Conservation (phyloP, 2,329 filamentous ascomycete genomes). For the Exophiala aquamarina region DNA sequence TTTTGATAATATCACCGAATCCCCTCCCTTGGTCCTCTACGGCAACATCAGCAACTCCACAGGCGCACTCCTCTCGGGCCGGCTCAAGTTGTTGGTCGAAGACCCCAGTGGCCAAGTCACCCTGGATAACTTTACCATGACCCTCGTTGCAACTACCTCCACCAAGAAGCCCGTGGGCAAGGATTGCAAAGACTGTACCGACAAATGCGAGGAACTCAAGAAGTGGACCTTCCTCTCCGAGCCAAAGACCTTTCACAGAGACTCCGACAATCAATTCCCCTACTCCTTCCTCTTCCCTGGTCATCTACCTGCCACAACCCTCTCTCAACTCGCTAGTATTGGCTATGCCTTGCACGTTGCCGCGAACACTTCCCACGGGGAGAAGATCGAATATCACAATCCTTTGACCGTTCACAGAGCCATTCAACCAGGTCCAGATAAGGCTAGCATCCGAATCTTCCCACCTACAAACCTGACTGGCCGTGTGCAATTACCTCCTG, state of each 20-base stretch:
- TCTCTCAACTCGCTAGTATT: slow-evolving; percentile 70
- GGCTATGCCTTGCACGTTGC: slow-evolving; percentile 76
- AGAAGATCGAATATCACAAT: slow-evolving; percentile 65
- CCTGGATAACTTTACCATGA: slow-evolving; percentile 71
- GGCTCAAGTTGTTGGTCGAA: slow-evolving; percentile 71
- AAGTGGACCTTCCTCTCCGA: slow-evolving; percentile 74
- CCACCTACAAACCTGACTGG: slow-evolving; percentile 93
- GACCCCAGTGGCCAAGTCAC: slow-evolving; percentile 61
- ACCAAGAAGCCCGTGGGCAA: slow-evolving; percentile 80
- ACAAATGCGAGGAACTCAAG: slow-evolving; percentile 71
- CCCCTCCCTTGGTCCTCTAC: slow-evolving; percentile 81
- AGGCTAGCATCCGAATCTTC: slow-evolving; percentile 90
- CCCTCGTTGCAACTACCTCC: slow-evolving; percentile 66
- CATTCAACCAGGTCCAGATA: slow-evolving; percentile 74
- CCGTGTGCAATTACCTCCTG: slow-evolving; percentile 74
- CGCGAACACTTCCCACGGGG: slow-evolving; percentile 60
- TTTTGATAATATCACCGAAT: slow-evolving; percentile 70
- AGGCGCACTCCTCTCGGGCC: slow-evolving; percentile 82
- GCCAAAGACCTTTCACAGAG: slow-evolving; percentile 41
- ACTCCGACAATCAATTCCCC: slow-evolving; percentile 73
- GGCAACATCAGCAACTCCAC: slow-evolving; percentile 72
- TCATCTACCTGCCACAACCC: slow-evolving; percentile 78
- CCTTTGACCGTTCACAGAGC: slow-evolving; percentile 75
- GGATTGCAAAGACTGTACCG: slow-evolving; percentile 75
- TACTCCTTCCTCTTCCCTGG: slow-evolving; percentile 86